Evolutionary conservation across 495 filamentous ascomycete species (phyloP).

Genomic region (Penicillium salamii): DNA sequence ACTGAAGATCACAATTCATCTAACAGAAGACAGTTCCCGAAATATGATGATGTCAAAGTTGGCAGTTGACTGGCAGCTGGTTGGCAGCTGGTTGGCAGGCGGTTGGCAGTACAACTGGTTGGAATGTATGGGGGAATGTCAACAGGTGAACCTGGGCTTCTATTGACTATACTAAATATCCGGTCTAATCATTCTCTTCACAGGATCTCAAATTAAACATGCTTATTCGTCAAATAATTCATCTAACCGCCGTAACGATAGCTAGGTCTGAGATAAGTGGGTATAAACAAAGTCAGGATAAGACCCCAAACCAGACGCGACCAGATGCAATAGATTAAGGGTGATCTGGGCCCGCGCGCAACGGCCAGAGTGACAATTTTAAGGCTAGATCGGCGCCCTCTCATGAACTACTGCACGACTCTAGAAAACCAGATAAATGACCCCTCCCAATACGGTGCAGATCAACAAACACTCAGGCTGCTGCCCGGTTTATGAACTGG

Average conservation of each 20-base stretch:
- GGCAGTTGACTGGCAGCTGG: too few relatives aligned
- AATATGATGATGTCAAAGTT: conserved; percentile 3
- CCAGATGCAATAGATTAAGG: neutral
- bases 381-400: neutral
- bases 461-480: too few relatives aligned
- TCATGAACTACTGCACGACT: neutral
- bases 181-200: too few relatives aligned
- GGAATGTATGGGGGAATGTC: conserved; percentile 8
- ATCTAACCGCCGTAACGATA: too few relatives aligned
- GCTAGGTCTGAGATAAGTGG: neutral
- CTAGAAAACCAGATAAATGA: neutral
- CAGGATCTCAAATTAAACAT: too few relatives aligned
- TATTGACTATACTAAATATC: too few relatives aligned
- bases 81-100: conserved; percentile 5
- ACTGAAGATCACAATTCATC: neutral
- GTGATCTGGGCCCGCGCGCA: neutral
- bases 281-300: neutral
- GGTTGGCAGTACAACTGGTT: conserved; percentile 8
- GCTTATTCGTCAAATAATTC: too few relatives aligned
- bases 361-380: neutral
- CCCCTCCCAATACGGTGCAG: neutral
- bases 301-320: too few relatives aligned
- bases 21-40: neutral
- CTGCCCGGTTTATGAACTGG: too few relatives aligned
- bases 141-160: too few relatives aligned